These are phyloP conservation scores for Carex littledalei DNA, from an alignment of 176 grass and related monocot genomes.

Conservation along the genomic window DNA sequence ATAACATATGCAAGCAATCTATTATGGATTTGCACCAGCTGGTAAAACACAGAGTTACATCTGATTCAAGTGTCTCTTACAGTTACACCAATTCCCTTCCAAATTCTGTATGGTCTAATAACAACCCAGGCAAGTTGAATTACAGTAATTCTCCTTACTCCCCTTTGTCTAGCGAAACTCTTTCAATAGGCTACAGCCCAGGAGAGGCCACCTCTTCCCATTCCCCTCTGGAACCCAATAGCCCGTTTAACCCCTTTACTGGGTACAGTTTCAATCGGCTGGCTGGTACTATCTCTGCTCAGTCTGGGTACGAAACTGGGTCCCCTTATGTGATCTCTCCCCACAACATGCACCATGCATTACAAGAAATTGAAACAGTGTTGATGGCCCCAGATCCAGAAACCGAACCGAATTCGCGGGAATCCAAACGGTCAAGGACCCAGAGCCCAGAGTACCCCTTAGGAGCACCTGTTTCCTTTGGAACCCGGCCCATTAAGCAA, in stretches of 20 bases:
- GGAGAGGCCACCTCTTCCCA: constrained; percentile 58
- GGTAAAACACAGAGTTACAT: constrained; percentile 53
- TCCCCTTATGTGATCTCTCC: constrained; percentile 42
- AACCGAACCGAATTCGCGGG: constrained; percentile 43
- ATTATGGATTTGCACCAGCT: constrained; percentile 87
- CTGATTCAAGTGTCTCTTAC: constrained; percentile 37
- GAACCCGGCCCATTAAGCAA: constrained; percentile 22
- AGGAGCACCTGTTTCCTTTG: background rate
- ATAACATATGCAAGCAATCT: constrained; percentile 29
- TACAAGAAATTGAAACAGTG: constrained; percentile 86
- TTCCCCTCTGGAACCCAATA: constrained; percentile 64
- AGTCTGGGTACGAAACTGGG: constrained; percentile 35
- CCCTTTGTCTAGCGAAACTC: constrained; percentile 52
- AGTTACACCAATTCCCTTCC: constrained; percentile 53
- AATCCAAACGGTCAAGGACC: constrained; percentile 52
- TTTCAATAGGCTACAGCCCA: constrained; percentile 55
- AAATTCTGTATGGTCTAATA: constrained; percentile 44
- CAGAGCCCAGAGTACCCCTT: constrained; percentile 39
- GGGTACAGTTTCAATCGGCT: background rate
- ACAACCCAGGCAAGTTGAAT: constrained; percentile 17
- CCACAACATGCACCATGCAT: constrained; percentile 68
- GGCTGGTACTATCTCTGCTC: constrained; percentile 27
- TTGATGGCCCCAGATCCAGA: constrained; percentile 83
- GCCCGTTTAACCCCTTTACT: constrained; percentile 27
- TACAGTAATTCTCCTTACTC: constrained; percentile 64